Base-by-base conservation (phyloP, 2,329 filamentous ascomycete genomes). In the Dactylonectria macrodidyma region DNA sequence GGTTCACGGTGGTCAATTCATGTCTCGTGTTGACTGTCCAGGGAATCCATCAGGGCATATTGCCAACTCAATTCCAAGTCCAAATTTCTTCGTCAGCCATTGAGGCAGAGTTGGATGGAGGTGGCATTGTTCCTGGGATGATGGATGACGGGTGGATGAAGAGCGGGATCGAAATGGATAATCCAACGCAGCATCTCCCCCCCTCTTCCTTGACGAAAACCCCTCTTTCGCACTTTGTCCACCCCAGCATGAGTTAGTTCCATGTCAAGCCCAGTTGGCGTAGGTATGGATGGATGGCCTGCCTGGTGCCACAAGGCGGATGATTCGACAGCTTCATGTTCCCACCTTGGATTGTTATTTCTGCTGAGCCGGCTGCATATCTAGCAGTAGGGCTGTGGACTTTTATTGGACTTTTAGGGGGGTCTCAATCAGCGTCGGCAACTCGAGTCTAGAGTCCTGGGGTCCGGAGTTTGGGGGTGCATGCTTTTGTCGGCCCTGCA, bases 281-380 rank as follows among this genome's bases (percentile, higher is more conserved):
- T 44, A 36, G 22, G 19, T 11, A 22, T 30, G 16, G n/a, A 30
- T 26, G 11, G 26, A 51, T 44, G 44, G 44, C 36, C 36, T 24
- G 16, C 44, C 57, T 36, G 24, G 33, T 57, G 34, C n/a, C 56
- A 55, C 62, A 41, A 24, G 30, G 56, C 41, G 30, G 24, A 19
- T 41, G 54, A 59, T 48, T 55, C 34, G 48, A 36, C 47, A 36
- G 16, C 34, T 51, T 16, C 38, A 33, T 10, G 34, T 34, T 51
- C 12, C 41, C 9, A 12, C 34, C 34, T 30, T 44, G 22, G 34
- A 41, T 14, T 19, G 26, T 57, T 61, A 46, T 44, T 57, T 61
- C 57, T 48, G 52, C 54, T 52, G 19, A 57, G 44, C 52, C 26
- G 58, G 38, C 55, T 48, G 63, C 58, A 66, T 52, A 41, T 51